Conservation (phyloP, 257 asterid species). For the Capsicum baccatum region DNA sequence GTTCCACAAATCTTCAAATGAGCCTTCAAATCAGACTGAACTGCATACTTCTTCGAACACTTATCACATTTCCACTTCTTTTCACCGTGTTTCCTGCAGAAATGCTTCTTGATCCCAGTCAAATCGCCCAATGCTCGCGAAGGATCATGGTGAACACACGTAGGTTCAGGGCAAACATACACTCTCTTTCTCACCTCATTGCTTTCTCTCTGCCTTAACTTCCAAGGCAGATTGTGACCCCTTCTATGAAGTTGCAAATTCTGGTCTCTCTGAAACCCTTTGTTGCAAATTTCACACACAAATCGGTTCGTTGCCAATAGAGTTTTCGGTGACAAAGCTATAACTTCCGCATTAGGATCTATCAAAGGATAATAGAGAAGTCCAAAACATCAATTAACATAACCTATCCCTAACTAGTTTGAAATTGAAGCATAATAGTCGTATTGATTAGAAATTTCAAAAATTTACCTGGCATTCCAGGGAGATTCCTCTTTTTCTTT, state of each 20-base stretch:
- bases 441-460: background rate
- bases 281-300: conserved; percentile 82
- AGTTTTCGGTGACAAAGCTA: conserved; percentile 76
- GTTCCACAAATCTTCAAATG: conserved; percentile 34
- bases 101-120: conserved; percentile 35
- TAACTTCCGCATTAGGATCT: conserved; percentile 91
- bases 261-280: conserved; percentile 91
- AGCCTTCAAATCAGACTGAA: conserved; percentile 75
- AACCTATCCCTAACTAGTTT: background rate
- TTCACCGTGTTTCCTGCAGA: conserved; percentile 35
- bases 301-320: conserved; percentile 78
- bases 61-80: conserved; percentile 29
- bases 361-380: conserved; percentile 13
- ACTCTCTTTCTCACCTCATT: conserved; percentile 50
- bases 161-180: conserved; percentile 27
- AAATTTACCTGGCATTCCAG: conserved; percentile 90
- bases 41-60: conserved; percentile 30
- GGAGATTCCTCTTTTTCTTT: conserved; percentile 84
- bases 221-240: conserved; percentile 90
- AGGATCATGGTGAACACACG: conserved; percentile 30
- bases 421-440: background rate
- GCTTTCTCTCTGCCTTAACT: conserved; percentile 72
- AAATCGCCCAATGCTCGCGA: conserved; percentile 35
- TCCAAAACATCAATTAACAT: background rate
- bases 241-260: conserved; percentile 88